phyloP scores from a whole-genome alignment of 1,284 basidiomycete genomes.

The Meripilus lineatus region DNA sequence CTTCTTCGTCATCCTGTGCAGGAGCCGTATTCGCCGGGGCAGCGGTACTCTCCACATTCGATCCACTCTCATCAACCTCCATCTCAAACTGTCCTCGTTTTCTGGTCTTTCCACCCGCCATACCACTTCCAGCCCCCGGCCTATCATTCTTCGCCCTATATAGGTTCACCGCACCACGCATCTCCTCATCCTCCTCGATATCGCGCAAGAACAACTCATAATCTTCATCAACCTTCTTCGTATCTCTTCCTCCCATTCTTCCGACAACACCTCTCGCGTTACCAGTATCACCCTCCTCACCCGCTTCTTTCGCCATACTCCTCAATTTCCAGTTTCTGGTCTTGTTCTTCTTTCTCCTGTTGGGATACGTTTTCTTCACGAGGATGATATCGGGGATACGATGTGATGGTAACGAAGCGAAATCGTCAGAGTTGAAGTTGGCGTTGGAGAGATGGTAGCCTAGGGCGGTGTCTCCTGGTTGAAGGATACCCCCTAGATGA shows the following conservation, averaged over 20 bases:
- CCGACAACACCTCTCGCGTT: conserved; percentile 82
- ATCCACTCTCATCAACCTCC: conserved; percentile 69
- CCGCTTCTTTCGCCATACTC: conserved; percentile 92
- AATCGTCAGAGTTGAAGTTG: conserved; percentile 93
- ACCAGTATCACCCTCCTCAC: conserved; percentile 75
- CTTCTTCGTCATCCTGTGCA: conserved; percentile 46
- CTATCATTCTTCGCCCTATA: conserved; percentile 66
- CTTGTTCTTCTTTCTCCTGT: conserved; percentile 88
- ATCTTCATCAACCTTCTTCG: conserved; percentile 93
- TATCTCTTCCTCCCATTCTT: conserved; percentile 85
- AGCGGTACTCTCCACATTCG: too few relatives aligned
- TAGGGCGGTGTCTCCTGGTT: conserved; percentile 91
- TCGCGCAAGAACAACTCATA: conserved; percentile 96
- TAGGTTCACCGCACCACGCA: conserved; percentile 85
- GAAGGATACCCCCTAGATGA: conserved; percentile 91
- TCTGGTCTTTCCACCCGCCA: conserved; percentile 44
- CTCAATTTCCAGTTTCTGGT: conserved; percentile 85
- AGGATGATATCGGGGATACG: conserved; percentile 90
- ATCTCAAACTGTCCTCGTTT: conserved; percentile 57
- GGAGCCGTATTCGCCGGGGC: conserved; percentile 24
- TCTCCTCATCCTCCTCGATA: conserved; percentile 94
- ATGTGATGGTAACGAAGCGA: conserved; percentile 67
- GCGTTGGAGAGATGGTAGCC: conserved; percentile 87
- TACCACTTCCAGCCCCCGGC: conserved; percentile 42
- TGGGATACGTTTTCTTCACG: conserved; percentile 95